Base-by-base conservation (phyloP, 2,329 filamentous ascomycete species). In the Apiospora arundinis region DNA sequence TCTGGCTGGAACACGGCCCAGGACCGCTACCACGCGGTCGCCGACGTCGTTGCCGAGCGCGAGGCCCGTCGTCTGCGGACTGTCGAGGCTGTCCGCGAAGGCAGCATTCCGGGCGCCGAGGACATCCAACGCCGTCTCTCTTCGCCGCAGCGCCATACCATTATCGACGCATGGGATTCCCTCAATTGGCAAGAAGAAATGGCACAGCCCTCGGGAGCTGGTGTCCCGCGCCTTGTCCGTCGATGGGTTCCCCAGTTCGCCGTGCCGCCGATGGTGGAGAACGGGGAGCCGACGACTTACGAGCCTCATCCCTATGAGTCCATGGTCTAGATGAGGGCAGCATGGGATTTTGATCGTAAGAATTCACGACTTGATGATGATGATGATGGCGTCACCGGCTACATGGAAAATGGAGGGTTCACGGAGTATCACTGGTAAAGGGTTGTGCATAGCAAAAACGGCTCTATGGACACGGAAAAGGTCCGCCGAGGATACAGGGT, bases 41-140 rank as follows among this genome's bases (percentile, higher is more conserved):
- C 82, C 40, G 81, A 82, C 12, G 85, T 89, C 2, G 83, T 92
- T 1, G 80, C 82, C 2, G 90, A 91, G 78, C 87, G 90, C 23
- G 90, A 92, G 80, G 81, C 81, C 14, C 85, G 88, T 69, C 88
- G 90, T 16, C 76, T 81, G n/a, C 82, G 82, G 12, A 82, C 82
- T 1, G 74, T 89, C 5, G 83, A 86, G 4, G 83, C 83, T 2
- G 79, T 86, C n/a, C 76, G 79, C 56, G 74, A 75, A 3, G 83
- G 81, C 4, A 74, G 74, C 42, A 77, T 85, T 4, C 75, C 81
- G 2, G 79, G 81, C 4, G 79, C 80, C 42, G 78, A 78, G 16
- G 73, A 77, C 8, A 81, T 86, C 44, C 78, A 77, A 69, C 71
- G 74, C 73, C 70, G 80, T 73, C 70, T 82, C 76, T 71, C 83